Conservation (phyloP, 805 yeast genomes). For the Candida patagonica region DNA sequence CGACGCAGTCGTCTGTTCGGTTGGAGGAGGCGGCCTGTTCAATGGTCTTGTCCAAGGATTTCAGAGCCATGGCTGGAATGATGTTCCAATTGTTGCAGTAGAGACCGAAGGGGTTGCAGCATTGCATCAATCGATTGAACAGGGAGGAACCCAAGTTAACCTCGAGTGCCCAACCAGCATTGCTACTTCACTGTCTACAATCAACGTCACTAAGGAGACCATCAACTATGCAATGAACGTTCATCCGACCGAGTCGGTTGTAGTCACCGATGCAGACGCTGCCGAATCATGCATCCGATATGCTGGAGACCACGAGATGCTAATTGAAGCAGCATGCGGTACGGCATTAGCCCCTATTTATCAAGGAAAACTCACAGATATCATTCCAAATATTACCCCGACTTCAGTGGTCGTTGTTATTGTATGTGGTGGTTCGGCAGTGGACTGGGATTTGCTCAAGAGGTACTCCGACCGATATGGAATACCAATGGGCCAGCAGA, state of each 20-base stretch:
- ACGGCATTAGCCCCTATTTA: conserved; percentile 47
- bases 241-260: conserved; percentile 34
- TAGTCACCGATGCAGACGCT: conserved; percentile 48
- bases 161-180: conserved; percentile 39
- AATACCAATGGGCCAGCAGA: too few relatives aligned
- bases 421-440: conserved; percentile 49
- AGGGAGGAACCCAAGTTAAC: conserved; percentile 36
- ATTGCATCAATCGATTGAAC: conserved; percentile 40
- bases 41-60: conserved; percentile 82
- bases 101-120: conserved; percentile 60
- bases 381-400: conserved; percentile 19
- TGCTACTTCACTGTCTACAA: conserved; percentile 59
- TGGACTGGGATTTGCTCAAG: conserved; percentile 18
- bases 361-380: conserved; percentile 13
- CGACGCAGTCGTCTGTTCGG: conserved; percentile 79
- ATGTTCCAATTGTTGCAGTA: conserved; percentile 37
- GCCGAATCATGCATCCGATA: conserved; percentile 42
- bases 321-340: conserved; percentile 69
- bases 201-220: conserved; percentile 43
- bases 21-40: conserved; percentile 94
- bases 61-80: conserved; percentile 41
- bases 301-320: conserved; percentile 40
- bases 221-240: conserved; percentile 35
- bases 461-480: conserved; percentile 18
- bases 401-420: conserved; percentile 44